Conservation (phyloP, 495 filamentous ascomycete species). For the Saxophila tyrrhenica region DNA sequence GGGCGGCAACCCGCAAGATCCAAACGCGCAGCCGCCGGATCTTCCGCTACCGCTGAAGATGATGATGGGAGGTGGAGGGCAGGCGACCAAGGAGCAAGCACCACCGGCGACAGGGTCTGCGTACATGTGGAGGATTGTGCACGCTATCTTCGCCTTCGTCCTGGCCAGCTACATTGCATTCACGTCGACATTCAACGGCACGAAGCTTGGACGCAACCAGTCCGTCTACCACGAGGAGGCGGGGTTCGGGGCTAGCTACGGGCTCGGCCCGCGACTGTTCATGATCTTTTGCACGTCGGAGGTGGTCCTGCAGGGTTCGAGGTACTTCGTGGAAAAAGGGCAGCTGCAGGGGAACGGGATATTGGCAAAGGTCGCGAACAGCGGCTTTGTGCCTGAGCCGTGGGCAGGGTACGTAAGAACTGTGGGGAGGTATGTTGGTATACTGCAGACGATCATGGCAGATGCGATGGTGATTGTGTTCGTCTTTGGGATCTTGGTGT, state of each 20-base stretch:
- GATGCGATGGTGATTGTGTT: slow-evolving; percentile 66
- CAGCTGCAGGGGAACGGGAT: slow-evolving; percentile 37
- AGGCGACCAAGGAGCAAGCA: slow-evolving; percentile 24
- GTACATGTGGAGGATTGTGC: slow-evolving; percentile 64
- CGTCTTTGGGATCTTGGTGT: slow-evolving; percentile 59
- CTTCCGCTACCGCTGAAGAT: slow-evolving; percentile 10
- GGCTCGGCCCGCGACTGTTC: slow-evolving; percentile 38
- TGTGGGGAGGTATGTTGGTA: slow-evolving; percentile 55
- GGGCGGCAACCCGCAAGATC: slow-evolving; percentile 28
- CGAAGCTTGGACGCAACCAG: slow-evolving; percentile 28
- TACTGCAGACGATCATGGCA: slow-evolving; percentile 48
- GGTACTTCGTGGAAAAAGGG: slow-evolving; percentile 52
- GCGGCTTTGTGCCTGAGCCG: slow-evolving; percentile 46
- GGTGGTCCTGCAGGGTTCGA: slow-evolving; percentile 53
- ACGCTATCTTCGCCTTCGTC: slow-evolving; percentile 58
- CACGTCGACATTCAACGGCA: slow-evolving; percentile 47
- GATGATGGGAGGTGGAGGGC: slow-evolving; percentile 8
- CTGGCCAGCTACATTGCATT: slow-evolving; percentile 62
- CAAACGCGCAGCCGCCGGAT: slow-evolving; percentile 22
- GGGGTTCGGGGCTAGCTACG: slow-evolving; percentile 9
- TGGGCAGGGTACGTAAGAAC: slow-evolving; percentile 46
- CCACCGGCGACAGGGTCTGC: slow-evolving; percentile 36
- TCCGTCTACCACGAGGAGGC: slow-evolving; percentile 26
- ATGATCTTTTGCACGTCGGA: slow-evolving; percentile 74
- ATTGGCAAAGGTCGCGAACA: slow-evolving; percentile 42